A percentile compares a stretch with the other conserved stretches of the same genome.
phyloP scores from a whole-genome alignment of 805 yeast species.

The Wickerhamomyces mucosus region DNA sequence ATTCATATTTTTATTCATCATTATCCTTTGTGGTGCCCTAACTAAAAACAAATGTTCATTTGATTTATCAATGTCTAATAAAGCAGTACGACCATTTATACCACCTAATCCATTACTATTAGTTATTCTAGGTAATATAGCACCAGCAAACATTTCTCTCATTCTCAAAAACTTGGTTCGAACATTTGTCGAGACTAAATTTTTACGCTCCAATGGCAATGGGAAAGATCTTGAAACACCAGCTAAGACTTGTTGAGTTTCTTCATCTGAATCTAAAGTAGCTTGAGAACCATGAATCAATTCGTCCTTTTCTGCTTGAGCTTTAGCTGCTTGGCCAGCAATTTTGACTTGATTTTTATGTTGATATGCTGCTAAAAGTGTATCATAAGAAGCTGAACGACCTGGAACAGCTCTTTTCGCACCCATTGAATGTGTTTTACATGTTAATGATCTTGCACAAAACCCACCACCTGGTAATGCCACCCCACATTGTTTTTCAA shows the following conservation, averaged over 20 bases:
- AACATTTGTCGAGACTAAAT: slow-evolving; percentile 57
- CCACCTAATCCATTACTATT: slow-evolving; percentile 59
- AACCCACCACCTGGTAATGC: slow-evolving; percentile 88
- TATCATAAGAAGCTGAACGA: slow-evolving; percentile 87
- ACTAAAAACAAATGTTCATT: slow-evolving; percentile 52
- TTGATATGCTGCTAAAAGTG: slow-evolving; percentile 79
- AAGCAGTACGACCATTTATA: slow-evolving; percentile 69
- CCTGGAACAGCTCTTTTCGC: slow-evolving; percentile 95
- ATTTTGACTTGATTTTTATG: slow-evolving; percentile 85
- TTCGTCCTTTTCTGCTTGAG: slow-evolving; percentile 67
- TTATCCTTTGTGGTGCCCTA: slow-evolving; percentile 37
- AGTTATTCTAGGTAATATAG: slow-evolving; percentile 56
- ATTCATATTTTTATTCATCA: slow-evolving; percentile 10
- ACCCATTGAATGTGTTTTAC: slow-evolving; percentile 98
- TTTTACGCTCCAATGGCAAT: slow-evolving; percentile 72
- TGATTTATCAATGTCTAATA: slow-evolving; percentile 63
- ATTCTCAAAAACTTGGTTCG: slow-evolving; percentile 72
- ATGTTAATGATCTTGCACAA: slow-evolving; percentile 92
- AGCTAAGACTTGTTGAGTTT: slow-evolving; percentile 81
- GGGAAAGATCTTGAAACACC: slow-evolving; percentile 80
- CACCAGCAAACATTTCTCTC: slow-evolving; percentile 92
- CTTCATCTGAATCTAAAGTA: slow-evolving; percentile 68
- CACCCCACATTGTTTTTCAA: slow-evolving; percentile 94
- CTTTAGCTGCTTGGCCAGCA: slow-evolving; percentile 74
- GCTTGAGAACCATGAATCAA: slow-evolving; percentile 34